Evolutionary conservation across 1,139 yeast genomes (phyloP).

Genomic region (Suhomyces ambrosiae): DNA sequence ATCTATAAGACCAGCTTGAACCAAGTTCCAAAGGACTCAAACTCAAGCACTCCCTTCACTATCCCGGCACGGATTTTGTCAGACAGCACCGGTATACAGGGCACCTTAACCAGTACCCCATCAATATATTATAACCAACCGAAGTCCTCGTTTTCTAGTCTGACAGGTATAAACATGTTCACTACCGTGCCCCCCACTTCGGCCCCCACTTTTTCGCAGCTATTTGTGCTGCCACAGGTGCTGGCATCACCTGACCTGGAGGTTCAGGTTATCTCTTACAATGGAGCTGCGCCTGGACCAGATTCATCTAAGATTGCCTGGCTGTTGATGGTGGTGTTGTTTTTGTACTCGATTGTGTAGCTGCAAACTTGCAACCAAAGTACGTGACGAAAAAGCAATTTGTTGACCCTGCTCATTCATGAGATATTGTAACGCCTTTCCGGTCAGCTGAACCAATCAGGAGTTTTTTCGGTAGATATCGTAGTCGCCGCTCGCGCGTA

Average conservation of each 20-base stretch:
- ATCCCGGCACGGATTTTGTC: too few relatives aligned
- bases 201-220: slow-evolving; percentile 2
- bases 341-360: background rate
- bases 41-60: too few relatives aligned
- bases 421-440: background rate
- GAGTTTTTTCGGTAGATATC: background rate
- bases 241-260: background rate
- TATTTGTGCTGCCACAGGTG: background rate
- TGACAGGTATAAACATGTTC: too few relatives aligned
- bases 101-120: too few relatives aligned
- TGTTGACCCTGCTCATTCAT: too few relatives aligned
- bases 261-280: background rate
- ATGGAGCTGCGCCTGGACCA: background rate
- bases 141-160: too few relatives aligned
- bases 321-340: background rate
- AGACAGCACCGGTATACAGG: too few relatives aligned
- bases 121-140: too few relatives aligned
- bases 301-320: background rate
- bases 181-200: background rate
- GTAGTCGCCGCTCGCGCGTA: slow-evolving; percentile 2
- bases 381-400: slow-evolving; percentile 4
- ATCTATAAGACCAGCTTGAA: too few relatives aligned
- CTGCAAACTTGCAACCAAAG: slow-evolving; percentile 5
- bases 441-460: slow-evolving; percentile 2
- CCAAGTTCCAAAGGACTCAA: too few relatives aligned